A percentile compares a stretch with the other conserved stretches of the same genome.
Evolutionary conservation across 169 alveolate genomes (phyloP).

Genomic region (Plasmodium coatneyi): DNA sequence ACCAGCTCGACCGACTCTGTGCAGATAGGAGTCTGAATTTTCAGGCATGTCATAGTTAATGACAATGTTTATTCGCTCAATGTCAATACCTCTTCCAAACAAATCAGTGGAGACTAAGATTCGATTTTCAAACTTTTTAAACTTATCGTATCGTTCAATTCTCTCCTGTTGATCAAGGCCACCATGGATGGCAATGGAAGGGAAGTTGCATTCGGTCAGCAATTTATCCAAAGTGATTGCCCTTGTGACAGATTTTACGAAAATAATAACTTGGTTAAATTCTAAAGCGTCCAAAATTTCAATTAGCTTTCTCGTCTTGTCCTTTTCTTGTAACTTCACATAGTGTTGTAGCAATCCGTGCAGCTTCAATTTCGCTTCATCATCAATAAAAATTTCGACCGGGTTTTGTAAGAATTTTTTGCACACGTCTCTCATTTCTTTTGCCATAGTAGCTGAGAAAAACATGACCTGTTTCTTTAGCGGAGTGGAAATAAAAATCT

Average conservation of each 20-base stretch:
- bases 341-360: slow-evolving; percentile 99
- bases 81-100: slow-evolving; percentile 99
- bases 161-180: slow-evolving; percentile 91
- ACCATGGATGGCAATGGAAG: slow-evolving; percentile 99
- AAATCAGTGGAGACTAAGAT: slow-evolving; percentile 99
- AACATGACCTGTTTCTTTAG: slow-evolving; percentile 99
- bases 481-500: slow-evolving; percentile 97
- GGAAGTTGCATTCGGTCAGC: slow-evolving; percentile 97
- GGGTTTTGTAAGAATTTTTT: slow-evolving; percentile 98
- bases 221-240: slow-evolving; percentile 96
- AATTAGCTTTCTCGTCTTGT: slow-evolving; percentile 96
- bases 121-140: slow-evolving; percentile 98
- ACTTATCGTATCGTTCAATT: slow-evolving; percentile 94
- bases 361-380: slow-evolving; percentile 97
- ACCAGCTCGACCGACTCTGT: slow-evolving; percentile 99
- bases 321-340: slow-evolving; percentile 97
- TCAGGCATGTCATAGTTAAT: slow-evolving; percentile 99
- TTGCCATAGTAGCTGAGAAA: slow-evolving; percentile 98
- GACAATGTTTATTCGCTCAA: slow-evolving; percentile 99
- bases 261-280: slow-evolving; percentile 99
- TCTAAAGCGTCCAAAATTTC: slow-evolving; percentile 97
- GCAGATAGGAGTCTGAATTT: slow-evolving; percentile 90
- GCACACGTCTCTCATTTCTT: slow-evolving; percentile 96
- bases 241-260: slow-evolving; percentile 95
- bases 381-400: slow-evolving; percentile 98